Evolutionary conservation across 2,329 filamentous ascomycete species (phyloP).

Genomic region (Pseudogymnoascus sp.): DNA sequence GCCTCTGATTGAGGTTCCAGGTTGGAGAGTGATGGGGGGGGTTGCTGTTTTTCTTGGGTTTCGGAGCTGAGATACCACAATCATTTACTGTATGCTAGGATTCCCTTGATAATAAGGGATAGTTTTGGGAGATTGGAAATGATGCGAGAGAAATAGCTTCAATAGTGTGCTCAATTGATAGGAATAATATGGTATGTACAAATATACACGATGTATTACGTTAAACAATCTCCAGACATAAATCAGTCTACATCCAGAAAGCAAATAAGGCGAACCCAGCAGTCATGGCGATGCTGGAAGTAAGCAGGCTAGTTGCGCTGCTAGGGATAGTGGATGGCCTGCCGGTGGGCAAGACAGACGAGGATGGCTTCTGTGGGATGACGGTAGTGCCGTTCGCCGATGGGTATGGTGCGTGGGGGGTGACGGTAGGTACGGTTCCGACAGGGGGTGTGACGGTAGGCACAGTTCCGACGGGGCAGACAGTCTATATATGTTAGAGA

Average conservation of each 20-base stretch:
- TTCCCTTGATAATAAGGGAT: background rate
- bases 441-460: background rate
- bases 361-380: background rate
- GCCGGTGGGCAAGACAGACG: background rate
- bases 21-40: background rate
- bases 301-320: background rate
- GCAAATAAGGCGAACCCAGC: background rate
- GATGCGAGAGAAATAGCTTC: background rate
- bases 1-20: background rate
- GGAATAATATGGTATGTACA: background rate
- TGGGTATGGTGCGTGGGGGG: background rate
- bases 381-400: background rate
- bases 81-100: background rate
- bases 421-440: background rate
- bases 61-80: background rate
- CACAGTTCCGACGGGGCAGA: background rate
- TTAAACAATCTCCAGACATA: background rate
- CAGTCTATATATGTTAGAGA: background rate
- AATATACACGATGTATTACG: background rate
- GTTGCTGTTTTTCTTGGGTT: background rate
- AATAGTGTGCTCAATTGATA: background rate
- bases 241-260: background rate
- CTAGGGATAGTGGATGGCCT: background rate
- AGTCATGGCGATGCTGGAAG: slow-evolving; percentile 1
- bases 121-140: background rate